Percentiles rank a stretch among this genome's conserved stretches.
These are phyloP conservation scores for Neophaeococcomyces aloes DNA, from an alignment of 2,329 filamentous ascomycete genomes.

Conservation along the genomic window DNA sequence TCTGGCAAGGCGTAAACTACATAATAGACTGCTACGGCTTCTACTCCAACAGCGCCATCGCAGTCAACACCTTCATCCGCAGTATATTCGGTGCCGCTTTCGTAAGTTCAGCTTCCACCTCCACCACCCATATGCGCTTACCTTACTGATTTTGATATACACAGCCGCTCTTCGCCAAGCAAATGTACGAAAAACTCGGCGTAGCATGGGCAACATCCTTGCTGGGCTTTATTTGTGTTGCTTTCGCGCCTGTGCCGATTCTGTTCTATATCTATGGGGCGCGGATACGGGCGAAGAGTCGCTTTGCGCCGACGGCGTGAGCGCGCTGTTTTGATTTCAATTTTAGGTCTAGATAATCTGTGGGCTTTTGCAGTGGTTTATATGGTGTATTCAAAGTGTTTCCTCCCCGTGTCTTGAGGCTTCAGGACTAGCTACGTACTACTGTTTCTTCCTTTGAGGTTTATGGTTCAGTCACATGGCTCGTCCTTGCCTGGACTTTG, in stretches of 20 bases:
- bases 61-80: constrained; percentile 30
- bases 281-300: constrained; percentile 34
- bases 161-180: constrained; percentile 20
- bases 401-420: no score
- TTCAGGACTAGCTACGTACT: no score
- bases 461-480: no score
- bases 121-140: constrained; percentile 27
- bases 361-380: no score
- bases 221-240: constrained; percentile 29
- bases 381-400: no score
- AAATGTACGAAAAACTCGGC: constrained; percentile 31
- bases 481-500: no score
- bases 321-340: no score
- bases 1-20: constrained; percentile 35
- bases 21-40: constrained; percentile 34
- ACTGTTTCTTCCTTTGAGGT: no score
- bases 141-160: constrained; percentile 21
- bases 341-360: no score
- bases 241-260: constrained; percentile 38
- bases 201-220: constrained; percentile 32
- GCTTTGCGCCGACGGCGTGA: constrained; percentile 24
- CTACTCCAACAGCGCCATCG: constrained; percentile 32
- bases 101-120: constrained; percentile 10
- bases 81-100: constrained; percentile 27
- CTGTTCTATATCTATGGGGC: constrained; percentile 40